Conservation (phyloP, 2,329 filamentous ascomycete genomes). For the Elsinoe perseae region DNA sequence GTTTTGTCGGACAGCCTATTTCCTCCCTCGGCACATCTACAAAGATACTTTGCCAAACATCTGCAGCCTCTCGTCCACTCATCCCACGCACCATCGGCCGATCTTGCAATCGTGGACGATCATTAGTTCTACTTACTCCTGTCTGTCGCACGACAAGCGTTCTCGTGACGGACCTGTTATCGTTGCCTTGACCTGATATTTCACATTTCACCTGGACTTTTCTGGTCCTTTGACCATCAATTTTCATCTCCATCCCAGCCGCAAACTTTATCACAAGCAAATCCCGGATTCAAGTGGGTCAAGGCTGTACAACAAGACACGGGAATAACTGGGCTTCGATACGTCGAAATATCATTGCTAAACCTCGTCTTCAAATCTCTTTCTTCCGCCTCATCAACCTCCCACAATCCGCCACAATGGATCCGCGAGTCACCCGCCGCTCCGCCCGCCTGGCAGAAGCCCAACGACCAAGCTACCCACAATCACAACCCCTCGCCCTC, state of each 20-base stretch:
- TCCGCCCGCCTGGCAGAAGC: slow-evolving; percentile 10
- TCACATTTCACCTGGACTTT: neutral
- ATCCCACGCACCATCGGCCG: slow-evolving; percentile 15
- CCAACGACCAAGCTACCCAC: slow-evolving; percentile 31
- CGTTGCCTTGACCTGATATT: slow-evolving; percentile 5
- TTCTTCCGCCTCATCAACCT: neutral
- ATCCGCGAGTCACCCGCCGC: slow-evolving; percentile 11
- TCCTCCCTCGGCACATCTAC: slow-evolving; percentile 11
- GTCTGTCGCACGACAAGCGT: slow-evolving; percentile 9
- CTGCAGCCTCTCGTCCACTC: slow-evolving; percentile 5
- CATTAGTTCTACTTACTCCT: slow-evolving; percentile 4
- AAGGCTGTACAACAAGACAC: slow-evolving; percentile 4
- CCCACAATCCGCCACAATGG: neutral
- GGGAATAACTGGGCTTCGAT: slow-evolving; percentile 2
- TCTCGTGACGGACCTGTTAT: slow-evolving; percentile 8
- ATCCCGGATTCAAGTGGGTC: slow-evolving; percentile 1
- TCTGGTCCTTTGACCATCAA: neutral
- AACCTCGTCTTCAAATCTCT: slow-evolving; percentile 2
- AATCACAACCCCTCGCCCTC: slow-evolving; percentile 23
- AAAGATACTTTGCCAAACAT: slow-evolving; percentile 5
- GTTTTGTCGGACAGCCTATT: neutral
- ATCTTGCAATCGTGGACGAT: slow-evolving; percentile 13
- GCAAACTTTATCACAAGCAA: neutral
- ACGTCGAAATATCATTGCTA: neutral
- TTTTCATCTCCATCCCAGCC: neutral